Evolutionary conservation across 306 rosid species (phyloP), one percentile per base, ranked within the genome.

Genomic region (Sphenostylis stenocarpa): DNA sequence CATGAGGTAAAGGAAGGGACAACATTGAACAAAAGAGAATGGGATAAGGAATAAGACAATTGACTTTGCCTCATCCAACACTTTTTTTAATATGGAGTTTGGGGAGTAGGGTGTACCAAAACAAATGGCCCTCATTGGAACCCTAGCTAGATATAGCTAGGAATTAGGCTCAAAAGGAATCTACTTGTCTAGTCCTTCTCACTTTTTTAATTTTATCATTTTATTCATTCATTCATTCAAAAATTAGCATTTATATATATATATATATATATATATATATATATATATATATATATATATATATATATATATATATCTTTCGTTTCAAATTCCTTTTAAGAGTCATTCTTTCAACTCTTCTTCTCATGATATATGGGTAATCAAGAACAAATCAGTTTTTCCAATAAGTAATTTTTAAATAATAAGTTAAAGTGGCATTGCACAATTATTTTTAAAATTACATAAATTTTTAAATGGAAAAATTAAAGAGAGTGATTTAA

Each of bases 31-130:
- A 29, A 47, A 70, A 31, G 78, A 76, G 70, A 70, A 63, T 70
- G 75, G 64, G 66, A 70, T 63, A 70, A 70, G 78, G 78, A 67
- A 69, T 76, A 39, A 31, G 33, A 70, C 51, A 75, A 38, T 38
- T 75, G 73, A 36, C 52, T 44, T 64, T 14, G 31, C 53, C 52
- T 41, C 6, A 24, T 39, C 16, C 17, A 57, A 28, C 33, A 4
- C 14, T 28, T 56, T 24, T 52, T 77, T 67, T 51, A 52, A 24
- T 38, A 26, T 38, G 20, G 65, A 76, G 29, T 38, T 44, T 34
- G 45, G 19, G 3, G 45, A 19, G 31, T 52, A 51, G 31, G 66
- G 56, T 41, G 67, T 67, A 19, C 36, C 57, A 26, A 4, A 39
- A 41, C 14, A 52, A 67, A 65, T 41, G 68, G 38, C 43, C 81